Percentiles rank a stretch among this genome's conserved stretches.
These are phyloP conservation scores for Knoxia roxburghii DNA, from an alignment of 257 asterid genomes.

Conservation along the genomic window DNA sequence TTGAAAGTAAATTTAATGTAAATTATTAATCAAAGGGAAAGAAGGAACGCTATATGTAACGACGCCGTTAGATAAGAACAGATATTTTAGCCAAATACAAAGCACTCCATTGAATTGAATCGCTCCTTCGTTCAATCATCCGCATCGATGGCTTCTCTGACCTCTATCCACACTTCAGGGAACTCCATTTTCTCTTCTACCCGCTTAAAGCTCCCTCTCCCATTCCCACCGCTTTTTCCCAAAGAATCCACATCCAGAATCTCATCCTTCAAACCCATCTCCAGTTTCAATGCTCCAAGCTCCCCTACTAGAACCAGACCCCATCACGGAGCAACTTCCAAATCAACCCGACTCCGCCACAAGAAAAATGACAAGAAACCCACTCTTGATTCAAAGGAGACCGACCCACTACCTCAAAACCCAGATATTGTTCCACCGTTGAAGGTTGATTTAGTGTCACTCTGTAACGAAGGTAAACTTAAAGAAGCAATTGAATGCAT, in stretches of 20 bases:
- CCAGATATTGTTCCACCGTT: not conserved
- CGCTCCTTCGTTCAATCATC: not conserved
- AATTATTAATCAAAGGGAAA: no score
- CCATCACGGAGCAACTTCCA: constrained; percentile 11
- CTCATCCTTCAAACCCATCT: constrained; percentile 12
- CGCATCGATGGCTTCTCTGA: constrained; percentile 24
- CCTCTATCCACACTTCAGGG: constrained; percentile 16
- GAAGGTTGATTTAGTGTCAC: constrained; percentile 18
- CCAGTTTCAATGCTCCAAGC: constrained; percentile 17
- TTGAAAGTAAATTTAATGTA: no score
- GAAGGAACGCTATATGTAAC: no score
- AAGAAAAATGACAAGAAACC: constrained; percentile 14
- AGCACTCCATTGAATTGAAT: not conserved
- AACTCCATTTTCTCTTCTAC: constrained; percentile 23
- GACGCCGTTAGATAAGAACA: constrained; percentile 1
- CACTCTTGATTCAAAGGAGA: constrained; percentile 9
- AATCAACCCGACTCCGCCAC: constrained; percentile 10
- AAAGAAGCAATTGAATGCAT: constrained; percentile 29
- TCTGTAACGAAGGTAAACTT: constrained; percentile 32
- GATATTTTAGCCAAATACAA: not conserved
- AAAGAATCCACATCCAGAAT: constrained; percentile 2
- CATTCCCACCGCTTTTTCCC: not conserved
- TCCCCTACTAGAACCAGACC: constrained; percentile 9
- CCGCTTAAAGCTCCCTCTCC: constrained; percentile 11
- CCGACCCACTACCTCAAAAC: not conserved